phyloP scores from a whole-genome alignment of 768 basidiomycete species.

The Suillus sp. region DNA sequence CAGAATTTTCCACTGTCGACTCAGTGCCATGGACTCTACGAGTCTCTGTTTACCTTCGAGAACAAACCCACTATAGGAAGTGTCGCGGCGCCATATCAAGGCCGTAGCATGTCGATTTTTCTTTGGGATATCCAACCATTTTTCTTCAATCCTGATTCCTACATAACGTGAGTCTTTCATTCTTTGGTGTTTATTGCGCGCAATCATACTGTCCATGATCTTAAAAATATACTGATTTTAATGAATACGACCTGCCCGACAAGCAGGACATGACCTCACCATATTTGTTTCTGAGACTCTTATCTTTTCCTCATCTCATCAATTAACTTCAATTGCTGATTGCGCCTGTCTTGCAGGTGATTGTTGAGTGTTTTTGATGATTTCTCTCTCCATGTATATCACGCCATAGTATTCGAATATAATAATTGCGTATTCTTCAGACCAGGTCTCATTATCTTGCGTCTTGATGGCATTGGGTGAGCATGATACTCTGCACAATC shows the following conservation, averaged over 20 bases:
- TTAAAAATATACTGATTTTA: constrained; percentile 32
- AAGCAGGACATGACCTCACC: constrained; percentile 21
- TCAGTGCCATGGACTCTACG: constrained; percentile 49
- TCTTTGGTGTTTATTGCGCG: neutral
- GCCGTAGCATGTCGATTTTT: constrained; percentile 49
- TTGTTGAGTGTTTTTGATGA: neutral
- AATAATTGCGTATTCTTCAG: neutral
- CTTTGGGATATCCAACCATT: constrained; percentile 39
- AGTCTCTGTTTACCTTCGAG: constrained; percentile 42
- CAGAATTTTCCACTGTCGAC: constrained; percentile 41
- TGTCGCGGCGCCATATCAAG: constrained; percentile 42
- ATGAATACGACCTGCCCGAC: constrained; percentile 33
- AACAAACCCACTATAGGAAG: constrained; percentile 50
- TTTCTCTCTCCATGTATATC: neutral
- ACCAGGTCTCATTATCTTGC: neutral
- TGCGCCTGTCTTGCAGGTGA: neutral
- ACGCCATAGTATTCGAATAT: neutral
- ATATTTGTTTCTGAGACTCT: constrained; percentile 16
- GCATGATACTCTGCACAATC: neutral
- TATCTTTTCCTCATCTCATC: neutral
- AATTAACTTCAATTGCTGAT: neutral
- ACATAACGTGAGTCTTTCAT: neutral
- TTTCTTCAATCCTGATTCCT: neutral
- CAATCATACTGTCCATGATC: constrained; percentile 23
- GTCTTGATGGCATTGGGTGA: neutral